Conservation (phyloP, 208 protist genomes). For the Leishmania lainsoni region DNA sequence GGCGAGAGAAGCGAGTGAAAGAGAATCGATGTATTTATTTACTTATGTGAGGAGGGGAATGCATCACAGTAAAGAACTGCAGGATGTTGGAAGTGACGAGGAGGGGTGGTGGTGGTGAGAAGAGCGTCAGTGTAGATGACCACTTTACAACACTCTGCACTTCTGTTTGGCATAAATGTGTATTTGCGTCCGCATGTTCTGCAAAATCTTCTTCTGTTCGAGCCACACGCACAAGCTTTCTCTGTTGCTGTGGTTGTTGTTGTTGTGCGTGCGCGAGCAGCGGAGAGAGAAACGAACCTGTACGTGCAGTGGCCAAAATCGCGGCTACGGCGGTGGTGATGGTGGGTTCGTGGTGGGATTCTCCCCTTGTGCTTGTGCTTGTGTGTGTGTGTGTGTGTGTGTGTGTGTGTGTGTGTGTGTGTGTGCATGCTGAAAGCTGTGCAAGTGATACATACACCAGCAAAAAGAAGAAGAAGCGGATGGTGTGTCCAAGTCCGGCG, state of each 20-base stretch:
- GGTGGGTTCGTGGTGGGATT: neutral
- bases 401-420: neutral
- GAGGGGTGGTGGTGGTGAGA: neutral
- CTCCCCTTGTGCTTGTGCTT: neutral
- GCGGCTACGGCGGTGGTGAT: neutral
- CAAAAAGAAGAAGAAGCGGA: neutral
- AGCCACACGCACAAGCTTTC: neutral
- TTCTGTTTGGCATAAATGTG: neutral
- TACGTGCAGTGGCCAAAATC: neutral
- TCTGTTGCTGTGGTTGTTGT: neutral
- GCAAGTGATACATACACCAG: neutral
- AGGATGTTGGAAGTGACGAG: neutral
- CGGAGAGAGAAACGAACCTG: neutral
- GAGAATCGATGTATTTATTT: neutral
- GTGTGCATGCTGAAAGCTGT: neutral
- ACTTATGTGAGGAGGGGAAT: too few species aligned
- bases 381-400: neutral
- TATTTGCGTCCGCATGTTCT: neutral
- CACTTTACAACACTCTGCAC: neutral
- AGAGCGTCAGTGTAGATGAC: neutral
- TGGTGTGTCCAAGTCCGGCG: neutral
- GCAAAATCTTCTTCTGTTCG: neutral
- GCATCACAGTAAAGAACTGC: neutral
- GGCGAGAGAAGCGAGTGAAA: constrained; percentile 18
- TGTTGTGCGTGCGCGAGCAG: neutral